Conservation (phyloP, 139 green algal species). For the Coccomyxa sp. region DNA sequence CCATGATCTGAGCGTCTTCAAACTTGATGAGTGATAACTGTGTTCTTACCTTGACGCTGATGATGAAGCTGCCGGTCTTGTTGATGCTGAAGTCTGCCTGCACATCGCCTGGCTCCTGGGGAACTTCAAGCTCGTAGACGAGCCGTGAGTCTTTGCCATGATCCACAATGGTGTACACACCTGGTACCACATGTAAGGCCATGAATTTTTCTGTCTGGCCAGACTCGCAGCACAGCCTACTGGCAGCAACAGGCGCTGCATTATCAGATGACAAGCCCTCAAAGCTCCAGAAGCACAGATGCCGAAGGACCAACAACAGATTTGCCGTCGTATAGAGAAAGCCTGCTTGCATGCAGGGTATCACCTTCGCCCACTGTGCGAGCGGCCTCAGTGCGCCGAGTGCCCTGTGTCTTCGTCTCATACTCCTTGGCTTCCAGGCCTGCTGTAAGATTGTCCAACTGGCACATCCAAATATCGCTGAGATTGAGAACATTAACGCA, state of each 20-base stretch:
- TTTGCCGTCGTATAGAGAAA: too few relatives aligned
- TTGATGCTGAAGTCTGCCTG: conserved; percentile 27
- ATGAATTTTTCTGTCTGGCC: not conserved
- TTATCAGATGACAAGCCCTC: too few relatives aligned
- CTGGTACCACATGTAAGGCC: not conserved
- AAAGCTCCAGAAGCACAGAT: too few relatives aligned
- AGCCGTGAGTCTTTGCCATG: conserved; percentile 14
- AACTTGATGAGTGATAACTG: too few relatives aligned
- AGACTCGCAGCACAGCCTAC: not conserved
- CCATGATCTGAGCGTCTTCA: too few relatives aligned
- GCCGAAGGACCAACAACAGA: too few relatives aligned
- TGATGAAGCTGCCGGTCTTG: conserved; percentile 11
- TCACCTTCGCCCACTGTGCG: conserved; percentile 22
- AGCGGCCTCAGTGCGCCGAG: conserved; percentile 21
- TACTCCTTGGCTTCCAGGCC: conserved; percentile 24
- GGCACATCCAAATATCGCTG: not conserved
- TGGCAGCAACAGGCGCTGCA: too few relatives aligned
- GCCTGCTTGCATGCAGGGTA: not conserved
- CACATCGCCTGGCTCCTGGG: conserved; percentile 13
- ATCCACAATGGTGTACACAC: conserved; percentile 15
- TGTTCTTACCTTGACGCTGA: conserved; percentile 18
- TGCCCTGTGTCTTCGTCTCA: conserved; percentile 40
- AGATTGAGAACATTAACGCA: not conserved
- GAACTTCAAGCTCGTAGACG: conserved; percentile 29
- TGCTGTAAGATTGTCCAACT: conserved; percentile 22